Evolutionary conservation across 345 rosid species (phyloP).

Genomic region (Camelina laxa): DNA sequence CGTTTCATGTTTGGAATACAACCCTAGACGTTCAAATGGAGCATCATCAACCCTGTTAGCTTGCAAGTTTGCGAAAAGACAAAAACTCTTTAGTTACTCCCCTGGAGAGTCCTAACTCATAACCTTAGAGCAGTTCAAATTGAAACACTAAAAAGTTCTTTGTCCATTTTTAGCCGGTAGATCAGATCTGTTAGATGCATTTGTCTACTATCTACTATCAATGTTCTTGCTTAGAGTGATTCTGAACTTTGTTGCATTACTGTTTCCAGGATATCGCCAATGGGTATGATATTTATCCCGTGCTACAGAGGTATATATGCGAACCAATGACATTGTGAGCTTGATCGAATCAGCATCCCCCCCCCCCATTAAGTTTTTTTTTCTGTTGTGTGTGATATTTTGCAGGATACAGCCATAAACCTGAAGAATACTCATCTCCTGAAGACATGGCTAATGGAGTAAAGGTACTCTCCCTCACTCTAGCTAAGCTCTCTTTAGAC

Average conservation of each 20-base stretch:
- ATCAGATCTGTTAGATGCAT: background rate
- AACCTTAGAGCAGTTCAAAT: background rate
- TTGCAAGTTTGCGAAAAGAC: background rate
- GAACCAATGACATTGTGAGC: background rate
- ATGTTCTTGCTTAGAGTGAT: constrained; percentile 7
- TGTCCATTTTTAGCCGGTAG: background rate
- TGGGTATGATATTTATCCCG: constrained; percentile 98
- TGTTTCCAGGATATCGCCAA: constrained; percentile 76
- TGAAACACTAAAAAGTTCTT: background rate
- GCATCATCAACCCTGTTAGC: background rate
- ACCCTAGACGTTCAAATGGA: background rate
- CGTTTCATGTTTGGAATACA: background rate
- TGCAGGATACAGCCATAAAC: constrained; percentile 95
- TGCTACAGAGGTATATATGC: constrained; percentile 80
- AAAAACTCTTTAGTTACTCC: background rate
- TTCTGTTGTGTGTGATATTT: constrained; percentile 17
- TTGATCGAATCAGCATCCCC: constrained; percentile 1
- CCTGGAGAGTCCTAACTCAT: constrained; percentile 3
- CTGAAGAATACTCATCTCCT: constrained; percentile 78
- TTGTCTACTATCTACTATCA: background rate
- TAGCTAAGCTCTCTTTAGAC: constrained; percentile 68
- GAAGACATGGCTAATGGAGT: constrained; percentile 82
- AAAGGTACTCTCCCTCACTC: constrained; percentile 71
- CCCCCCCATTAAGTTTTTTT: background rate
- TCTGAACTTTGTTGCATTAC: constrained; percentile 14